These are phyloP conservation scores for Pisolithus thermaeus DNA, from an alignment of 1,284 basidiomycete genomes.

Conservation along the genomic window DNA sequence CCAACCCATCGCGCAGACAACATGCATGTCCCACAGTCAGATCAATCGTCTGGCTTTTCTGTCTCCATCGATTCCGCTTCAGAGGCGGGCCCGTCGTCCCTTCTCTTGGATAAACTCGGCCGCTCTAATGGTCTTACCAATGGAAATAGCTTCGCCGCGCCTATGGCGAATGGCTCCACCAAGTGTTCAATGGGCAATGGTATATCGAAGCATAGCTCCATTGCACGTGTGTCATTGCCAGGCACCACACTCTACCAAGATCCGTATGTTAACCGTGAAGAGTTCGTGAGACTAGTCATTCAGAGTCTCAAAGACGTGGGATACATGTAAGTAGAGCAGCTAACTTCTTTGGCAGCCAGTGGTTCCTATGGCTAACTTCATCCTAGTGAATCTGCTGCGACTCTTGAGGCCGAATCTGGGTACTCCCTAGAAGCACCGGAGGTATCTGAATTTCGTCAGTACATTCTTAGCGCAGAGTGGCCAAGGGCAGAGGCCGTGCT, in stretches of 20 bases:
- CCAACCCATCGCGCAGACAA: constrained; percentile 27
- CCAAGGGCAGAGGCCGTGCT: constrained; percentile 71
- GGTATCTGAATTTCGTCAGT: constrained; percentile 77
- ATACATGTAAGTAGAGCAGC: constrained; percentile 65
- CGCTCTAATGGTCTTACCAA: constrained; percentile 47
- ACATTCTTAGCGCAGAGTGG: constrained; percentile 85
- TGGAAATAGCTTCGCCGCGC: constrained; percentile 36
- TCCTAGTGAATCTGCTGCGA: constrained; percentile 78
- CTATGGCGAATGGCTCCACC: constrained; percentile 32
- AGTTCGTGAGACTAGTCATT: constrained; percentile 86
- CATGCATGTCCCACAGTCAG: constrained; percentile 56
- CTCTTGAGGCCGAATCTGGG: constrained; percentile 90
- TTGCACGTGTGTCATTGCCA: constrained; percentile 58
- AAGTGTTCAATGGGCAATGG: constrained; percentile 38
- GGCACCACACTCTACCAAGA: constrained; percentile 71
- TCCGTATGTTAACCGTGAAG: constrained; percentile 78
- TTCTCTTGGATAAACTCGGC: constrained; percentile 38
- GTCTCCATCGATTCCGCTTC: constrained; percentile 41
- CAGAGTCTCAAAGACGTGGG: constrained; percentile 92
- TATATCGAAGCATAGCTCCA: constrained; percentile 39
- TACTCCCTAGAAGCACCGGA: constrained; percentile 78
- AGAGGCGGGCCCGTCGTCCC: constrained; percentile 51
- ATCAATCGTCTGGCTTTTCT: constrained; percentile 46
- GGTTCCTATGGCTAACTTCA: constrained; percentile 9
- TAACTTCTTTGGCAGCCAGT: constrained; percentile 1